phyloP scores from a whole-genome alignment of 2,329 filamentous ascomycete genomes.

The Alternaria sp. region DNA sequence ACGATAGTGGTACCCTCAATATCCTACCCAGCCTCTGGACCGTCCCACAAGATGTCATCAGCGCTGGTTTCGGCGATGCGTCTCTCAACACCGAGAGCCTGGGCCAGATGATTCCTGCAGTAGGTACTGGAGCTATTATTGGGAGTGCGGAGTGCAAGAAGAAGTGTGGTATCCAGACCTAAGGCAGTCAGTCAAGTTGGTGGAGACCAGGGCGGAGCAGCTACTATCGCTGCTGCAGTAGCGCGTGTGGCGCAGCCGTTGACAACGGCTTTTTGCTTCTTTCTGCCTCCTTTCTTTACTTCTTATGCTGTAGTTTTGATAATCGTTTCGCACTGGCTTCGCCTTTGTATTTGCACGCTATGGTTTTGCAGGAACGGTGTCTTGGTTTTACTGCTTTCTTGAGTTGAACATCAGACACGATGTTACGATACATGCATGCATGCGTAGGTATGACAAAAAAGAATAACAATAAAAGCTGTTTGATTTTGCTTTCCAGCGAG shows the following conservation, averaged over 20 bases:
- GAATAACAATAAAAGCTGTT: neutral
- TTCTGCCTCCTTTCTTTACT: neutral
- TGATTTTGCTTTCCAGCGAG: neutral
- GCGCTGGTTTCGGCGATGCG: constrained; percentile 54
- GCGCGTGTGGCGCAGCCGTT: neutral
- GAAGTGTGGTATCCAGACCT: constrained; percentile 40
- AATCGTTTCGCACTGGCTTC: neutral
- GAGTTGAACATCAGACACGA: neutral
- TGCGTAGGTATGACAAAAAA: neutral
- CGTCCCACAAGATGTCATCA: constrained; percentile 53
- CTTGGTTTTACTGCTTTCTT: neutral
- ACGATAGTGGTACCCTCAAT: constrained; percentile 61
- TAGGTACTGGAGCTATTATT: constrained; percentile 55
- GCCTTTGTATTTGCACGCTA: neutral
- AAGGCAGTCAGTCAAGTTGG: neutral
- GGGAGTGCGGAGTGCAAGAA: constrained; percentile 53
- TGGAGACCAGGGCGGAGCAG: neutral
- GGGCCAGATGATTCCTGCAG: constrained; percentile 43
- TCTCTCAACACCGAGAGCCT: constrained; percentile 43
- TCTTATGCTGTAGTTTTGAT: neutral
- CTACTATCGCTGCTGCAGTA: neutral
- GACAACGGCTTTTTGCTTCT: neutral
- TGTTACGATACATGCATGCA: neutral
- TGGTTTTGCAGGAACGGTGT: neutral
- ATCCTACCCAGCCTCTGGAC: constrained; percentile 55